Conservation (phyloP, 2,329 filamentous ascomycete genomes). For the Monilinia laxa region DNA sequence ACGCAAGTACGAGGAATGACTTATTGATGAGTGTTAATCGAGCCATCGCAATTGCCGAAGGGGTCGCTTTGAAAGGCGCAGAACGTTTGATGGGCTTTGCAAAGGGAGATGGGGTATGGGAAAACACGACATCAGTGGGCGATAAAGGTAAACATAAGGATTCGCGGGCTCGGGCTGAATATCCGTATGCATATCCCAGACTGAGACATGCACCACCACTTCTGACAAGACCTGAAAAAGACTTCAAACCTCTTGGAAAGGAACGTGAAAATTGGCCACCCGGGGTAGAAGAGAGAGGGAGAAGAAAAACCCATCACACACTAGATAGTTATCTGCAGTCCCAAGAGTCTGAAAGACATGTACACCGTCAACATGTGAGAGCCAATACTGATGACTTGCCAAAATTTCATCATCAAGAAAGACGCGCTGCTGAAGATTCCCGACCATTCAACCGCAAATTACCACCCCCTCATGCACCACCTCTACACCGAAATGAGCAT, state of each 20-base stretch:
- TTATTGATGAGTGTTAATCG: conserved; percentile 2
- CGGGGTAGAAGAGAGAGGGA: neutral
- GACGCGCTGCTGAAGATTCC: neutral
- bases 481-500: neutral
- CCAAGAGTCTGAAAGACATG: neutral
- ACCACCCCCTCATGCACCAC: neutral
- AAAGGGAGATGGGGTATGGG: neutral
- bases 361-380: neutral
- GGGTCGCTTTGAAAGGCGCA: neutral
- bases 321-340: neutral
- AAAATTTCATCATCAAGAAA: neutral
- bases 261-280: neutral
- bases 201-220: neutral
- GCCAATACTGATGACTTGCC: neutral
- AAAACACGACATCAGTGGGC: neutral
- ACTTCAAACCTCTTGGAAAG: neutral
- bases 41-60: conserved; percentile 1
- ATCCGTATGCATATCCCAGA: neutral
- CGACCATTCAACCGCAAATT: neutral
- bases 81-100: neutral
- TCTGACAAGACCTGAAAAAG: neutral
- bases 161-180: neutral
- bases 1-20: neutral
- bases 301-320: neutral
- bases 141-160: neutral